phyloP scores from a whole-genome alignment of 176 grass and related monocot genomes.

The Hsuehochloa calcarea region DNA sequence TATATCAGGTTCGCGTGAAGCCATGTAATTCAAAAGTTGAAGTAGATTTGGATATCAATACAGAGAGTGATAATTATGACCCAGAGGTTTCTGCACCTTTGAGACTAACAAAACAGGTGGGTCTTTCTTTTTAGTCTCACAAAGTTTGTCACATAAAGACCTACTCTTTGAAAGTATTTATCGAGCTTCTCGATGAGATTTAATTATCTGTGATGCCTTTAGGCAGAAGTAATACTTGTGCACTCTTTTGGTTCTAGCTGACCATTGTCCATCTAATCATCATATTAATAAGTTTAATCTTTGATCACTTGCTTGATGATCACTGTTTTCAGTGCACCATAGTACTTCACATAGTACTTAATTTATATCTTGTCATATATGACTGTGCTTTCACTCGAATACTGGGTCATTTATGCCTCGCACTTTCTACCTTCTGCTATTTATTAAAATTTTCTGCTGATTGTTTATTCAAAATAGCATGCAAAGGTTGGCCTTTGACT shows the following conservation, averaged over 20 bases:
- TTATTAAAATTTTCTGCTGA: not conserved
- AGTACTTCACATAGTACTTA: not conserved
- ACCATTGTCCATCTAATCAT: not conserved
- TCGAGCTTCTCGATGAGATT: not conserved
- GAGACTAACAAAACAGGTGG: slow-evolving; percentile 63
- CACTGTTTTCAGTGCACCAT: not conserved
- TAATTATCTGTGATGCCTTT: slow-evolving; percentile 17
- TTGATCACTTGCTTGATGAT: not conserved
- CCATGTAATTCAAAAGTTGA: slow-evolving; percentile 68
- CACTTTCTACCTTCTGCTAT: not conserved
- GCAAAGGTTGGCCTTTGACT: not conserved
- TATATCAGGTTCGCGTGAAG: slow-evolving; percentile 70
- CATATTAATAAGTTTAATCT: not conserved
- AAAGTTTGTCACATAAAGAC: not conserved
- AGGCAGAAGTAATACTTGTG: not conserved
- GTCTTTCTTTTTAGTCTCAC: not conserved
- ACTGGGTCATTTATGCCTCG: not conserved
- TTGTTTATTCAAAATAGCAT: slow-evolving; percentile 11
- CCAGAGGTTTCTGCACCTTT: slow-evolving; percentile 36
- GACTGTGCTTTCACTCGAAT: not conserved
- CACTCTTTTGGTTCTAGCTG: not conserved
- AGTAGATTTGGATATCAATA: slow-evolving; percentile 67
- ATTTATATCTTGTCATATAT: not conserved
- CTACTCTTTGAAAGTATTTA: not conserved
- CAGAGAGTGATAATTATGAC: slow-evolving; percentile 69